Base-by-base conservation (phyloP, 768 basidiomycete species). In the Boletus tomentosulus region DNA sequence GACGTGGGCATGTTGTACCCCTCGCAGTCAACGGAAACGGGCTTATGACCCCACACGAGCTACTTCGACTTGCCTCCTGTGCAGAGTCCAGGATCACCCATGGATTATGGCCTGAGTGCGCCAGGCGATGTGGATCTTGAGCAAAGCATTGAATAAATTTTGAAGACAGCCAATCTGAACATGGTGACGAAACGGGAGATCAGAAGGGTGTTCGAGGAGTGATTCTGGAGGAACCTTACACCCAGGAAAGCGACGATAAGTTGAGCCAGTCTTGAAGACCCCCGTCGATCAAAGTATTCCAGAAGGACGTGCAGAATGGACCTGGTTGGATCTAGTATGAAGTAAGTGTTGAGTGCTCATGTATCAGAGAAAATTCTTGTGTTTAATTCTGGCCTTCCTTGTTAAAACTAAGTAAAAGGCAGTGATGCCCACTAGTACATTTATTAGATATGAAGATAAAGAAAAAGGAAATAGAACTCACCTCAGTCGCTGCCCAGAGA, bases 171-270 rank as follows among this genome's bases (percentile, higher is more conserved):
- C 1, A 92, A 98, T 71, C 76, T 99, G 47, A 92, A 93, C 65
- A 83, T 84, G 11, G 79, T 97, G 54, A 98, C 96, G 50, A 98
- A 98, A 76, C 85, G 94, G 61, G 89, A 87, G 61, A 86, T 99
- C 48, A 81, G 96, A 38, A 78, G 84, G 53, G 82, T 84, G 64
- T 75, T 99, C 33, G 94, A 98, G 71, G 83, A 84, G 55, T 79
- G 78, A 55, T 97, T 87, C 65, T 86, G 86, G 35, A 82, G 85
- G 74, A 89, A 89, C 66, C 71, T 98, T 54, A 80, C 82, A 12
- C 59, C 82, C 24, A 80, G 86, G 53, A 91, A 93, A 71, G 73
- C 75, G 27, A 76, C 77, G 25, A 90, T 94, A 70, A 94, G 53
- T 74, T 89, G 28, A 76, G 73, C 53, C 84, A 83, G 27, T 50